These are phyloP conservation scores for Phytophthora europaea DNA, from an alignment of 352 stramenopile species.

Conservation along the genomic window DNA sequence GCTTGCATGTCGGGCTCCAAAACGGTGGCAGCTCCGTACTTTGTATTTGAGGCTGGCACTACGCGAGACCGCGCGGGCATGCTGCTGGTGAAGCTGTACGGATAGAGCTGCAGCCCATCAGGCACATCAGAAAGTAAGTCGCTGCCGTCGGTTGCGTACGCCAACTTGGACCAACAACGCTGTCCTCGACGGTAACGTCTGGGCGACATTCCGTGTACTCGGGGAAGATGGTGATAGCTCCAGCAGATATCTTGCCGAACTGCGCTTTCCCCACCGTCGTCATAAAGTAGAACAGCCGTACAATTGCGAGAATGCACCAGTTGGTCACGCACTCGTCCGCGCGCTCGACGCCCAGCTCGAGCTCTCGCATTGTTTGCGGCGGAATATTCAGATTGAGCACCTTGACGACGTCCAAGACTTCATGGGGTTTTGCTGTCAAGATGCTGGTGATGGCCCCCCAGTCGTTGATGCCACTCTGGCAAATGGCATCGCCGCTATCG, in stretches of 20 bases:
- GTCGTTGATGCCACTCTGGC: slow-evolving; percentile 28
- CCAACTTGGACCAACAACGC: slow-evolving; percentile 24
- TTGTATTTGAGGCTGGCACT: slow-evolving; percentile 5
- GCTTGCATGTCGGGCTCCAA: slow-evolving; percentile 24
- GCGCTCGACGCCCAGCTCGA: slow-evolving; percentile 8
- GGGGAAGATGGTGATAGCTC: slow-evolving; percentile 28
- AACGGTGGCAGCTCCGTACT: slow-evolving; percentile 12
- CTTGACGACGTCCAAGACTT: slow-evolving; percentile 10
- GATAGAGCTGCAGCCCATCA: slow-evolving; percentile 31
- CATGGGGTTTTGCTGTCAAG: background rate
- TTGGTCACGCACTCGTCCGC: slow-evolving; percentile 14
- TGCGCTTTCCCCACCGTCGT: background rate
- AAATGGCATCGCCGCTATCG: slow-evolving; percentile 17
- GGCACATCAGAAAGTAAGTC: slow-evolving; percentile 26
- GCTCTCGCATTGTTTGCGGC: slow-evolving; percentile 22
- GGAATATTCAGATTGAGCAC: slow-evolving; percentile 19
- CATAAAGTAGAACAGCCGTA: slow-evolving; percentile 21
- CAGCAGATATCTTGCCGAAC: slow-evolving; percentile 30
- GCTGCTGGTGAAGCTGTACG: slow-evolving; percentile 34
- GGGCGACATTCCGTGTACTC: slow-evolving; percentile 35
- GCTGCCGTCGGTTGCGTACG: slow-evolving; percentile 17
- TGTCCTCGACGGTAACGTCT: slow-evolving; percentile 11
- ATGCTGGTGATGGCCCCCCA: slow-evolving; percentile 20
- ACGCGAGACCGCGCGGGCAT: slow-evolving; percentile 10
- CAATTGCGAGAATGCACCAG: slow-evolving; percentile 23